phyloP scores from a whole-genome alignment of 208 protist genomes.

The Acanthamoeba royreba region DNA sequence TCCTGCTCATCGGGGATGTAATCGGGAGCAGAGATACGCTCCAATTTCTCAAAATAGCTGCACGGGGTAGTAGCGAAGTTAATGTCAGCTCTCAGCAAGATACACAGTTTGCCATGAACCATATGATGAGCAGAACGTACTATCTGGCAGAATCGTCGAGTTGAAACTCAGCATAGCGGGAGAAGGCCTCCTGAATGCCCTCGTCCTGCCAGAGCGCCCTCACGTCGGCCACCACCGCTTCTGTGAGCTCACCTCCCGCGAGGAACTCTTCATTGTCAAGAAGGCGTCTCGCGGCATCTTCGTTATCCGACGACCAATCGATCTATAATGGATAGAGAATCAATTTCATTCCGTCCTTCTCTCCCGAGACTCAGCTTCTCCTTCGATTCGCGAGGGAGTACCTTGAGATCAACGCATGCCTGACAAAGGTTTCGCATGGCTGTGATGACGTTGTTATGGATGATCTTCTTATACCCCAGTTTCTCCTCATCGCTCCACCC shows the following conservation, averaged over 20 bases:
- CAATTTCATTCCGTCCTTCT: background rate
- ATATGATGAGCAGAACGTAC: constrained; percentile 51
- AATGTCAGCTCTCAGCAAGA: background rate
- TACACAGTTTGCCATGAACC: too few relatives aligned
- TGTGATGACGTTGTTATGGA: constrained; percentile 70
- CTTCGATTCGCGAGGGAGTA: background rate
- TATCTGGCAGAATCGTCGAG: constrained; percentile 71
- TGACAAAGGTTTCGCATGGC: background rate
- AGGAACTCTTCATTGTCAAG: background rate
- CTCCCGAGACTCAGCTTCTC: background rate
- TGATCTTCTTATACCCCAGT: constrained; percentile 67
- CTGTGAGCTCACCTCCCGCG: background rate
- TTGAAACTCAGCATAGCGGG: constrained; percentile 23
- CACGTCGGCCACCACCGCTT: background rate
- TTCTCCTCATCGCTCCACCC: constrained; percentile 62
- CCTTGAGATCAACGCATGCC: background rate
- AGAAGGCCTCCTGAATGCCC: constrained; percentile 60
- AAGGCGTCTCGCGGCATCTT: background rate
- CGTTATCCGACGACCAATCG: background rate
- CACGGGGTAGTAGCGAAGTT: background rate
- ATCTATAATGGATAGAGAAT: background rate
- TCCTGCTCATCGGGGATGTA: constrained; percentile 83
- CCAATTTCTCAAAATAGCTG: constrained; percentile 81
- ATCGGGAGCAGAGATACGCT: constrained; percentile 54
- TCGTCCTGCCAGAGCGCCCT: constrained; percentile 68